Evolutionary conservation across 495 filamentous ascomycete species (phyloP), one percentile per base, ranked within the genome.

Genomic region (Lentithecium fluviatile): DNA sequence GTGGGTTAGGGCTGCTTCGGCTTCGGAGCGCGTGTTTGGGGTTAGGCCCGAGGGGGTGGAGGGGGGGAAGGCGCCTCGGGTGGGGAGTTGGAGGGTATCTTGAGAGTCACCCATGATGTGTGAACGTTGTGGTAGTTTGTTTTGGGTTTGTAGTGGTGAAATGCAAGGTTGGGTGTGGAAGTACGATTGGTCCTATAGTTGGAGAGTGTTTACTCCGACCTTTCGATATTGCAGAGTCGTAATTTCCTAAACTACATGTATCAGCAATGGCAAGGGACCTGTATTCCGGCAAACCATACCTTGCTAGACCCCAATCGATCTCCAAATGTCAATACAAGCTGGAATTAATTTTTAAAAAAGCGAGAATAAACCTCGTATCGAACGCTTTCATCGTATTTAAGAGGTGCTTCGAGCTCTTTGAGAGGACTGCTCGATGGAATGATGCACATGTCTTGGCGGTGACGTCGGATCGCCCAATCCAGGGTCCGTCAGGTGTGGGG

Each of bases 1-100:
- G 29, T 40, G 43, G 5, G 52, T 38, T 42, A 70, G 62, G 10
- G 68, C 68, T 13, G 65, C 65, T 58, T 70, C 68, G 46, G 65
- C 68, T 59, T 70, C 68, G 24, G 68, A 54, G 54, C 65, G 65
- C 10, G 68, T 70, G 58, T 65, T 65, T 2, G 68, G 68, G n/a
- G 67, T 69, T 0, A 69, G 59, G 17, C 52, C 57, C 23, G 62
- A 62, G 36, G 66, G 66, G 8, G 62, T 66, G 1, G 21, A 38
- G 46, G 46, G 34, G 34, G 29, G 38, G 38, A 55, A 64, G 15
- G 53, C 26, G 46, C 25, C 38, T 6, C 3, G 25, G 42, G 45
- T 40, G 12, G 45, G 52, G 1, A 52, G 51, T 1, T 45, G 52
- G 32, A 51, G 52, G 6, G 24, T 11, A 38, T 17, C 6, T 24